These are phyloP conservation scores for Hypoxylon rickii DNA, from an alignment of 495 filamentous ascomycete genomes.

Conservation along the genomic window DNA sequence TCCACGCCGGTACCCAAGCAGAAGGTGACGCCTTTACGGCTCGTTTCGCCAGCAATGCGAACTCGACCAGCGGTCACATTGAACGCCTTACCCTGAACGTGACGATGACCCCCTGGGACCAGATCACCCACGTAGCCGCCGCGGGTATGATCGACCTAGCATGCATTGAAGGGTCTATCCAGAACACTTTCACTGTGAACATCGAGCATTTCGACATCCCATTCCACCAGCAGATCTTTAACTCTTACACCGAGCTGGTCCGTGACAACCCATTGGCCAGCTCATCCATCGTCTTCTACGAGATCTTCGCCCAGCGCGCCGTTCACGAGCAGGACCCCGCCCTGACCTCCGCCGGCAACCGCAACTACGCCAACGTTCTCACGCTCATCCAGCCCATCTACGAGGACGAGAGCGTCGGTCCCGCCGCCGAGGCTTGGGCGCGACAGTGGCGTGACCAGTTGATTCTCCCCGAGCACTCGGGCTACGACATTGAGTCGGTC, in stretches of 20 bases:
- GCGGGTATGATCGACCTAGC: not conserved
- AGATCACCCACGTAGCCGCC: not conserved
- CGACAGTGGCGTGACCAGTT: slow-evolving; percentile 28
- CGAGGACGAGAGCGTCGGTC: slow-evolving; percentile 25
- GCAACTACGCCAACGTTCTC: slow-evolving; percentile 35
- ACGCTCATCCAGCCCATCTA: slow-evolving; percentile 25
- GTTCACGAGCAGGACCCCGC: slow-evolving; percentile 22
- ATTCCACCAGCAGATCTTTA: not conserved
- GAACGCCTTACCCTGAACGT: not conserved
- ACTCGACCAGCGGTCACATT: not conserved
- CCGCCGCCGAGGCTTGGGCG: slow-evolving; percentile 26
- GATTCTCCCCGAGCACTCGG: slow-evolving; percentile 20
- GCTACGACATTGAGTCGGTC: slow-evolving; percentile 23
- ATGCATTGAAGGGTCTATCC: not conserved
- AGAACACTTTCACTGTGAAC: slow-evolving; percentile 6
- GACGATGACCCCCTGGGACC: not conserved
- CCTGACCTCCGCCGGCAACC: slow-evolving; percentile 17
- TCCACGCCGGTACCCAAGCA: not conserved
- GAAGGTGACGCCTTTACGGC: not conserved
- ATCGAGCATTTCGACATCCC: not conserved
- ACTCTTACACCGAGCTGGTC: not conserved
- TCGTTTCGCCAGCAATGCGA: not conserved
- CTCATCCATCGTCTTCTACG: slow-evolving; percentile 40
- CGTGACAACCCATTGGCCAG: slow-evolving; percentile 9
- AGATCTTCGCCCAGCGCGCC: slow-evolving; percentile 41